Base-by-base conservation (phyloP, 345 rosid genomes). In the Citrus trifoliata region DNA sequence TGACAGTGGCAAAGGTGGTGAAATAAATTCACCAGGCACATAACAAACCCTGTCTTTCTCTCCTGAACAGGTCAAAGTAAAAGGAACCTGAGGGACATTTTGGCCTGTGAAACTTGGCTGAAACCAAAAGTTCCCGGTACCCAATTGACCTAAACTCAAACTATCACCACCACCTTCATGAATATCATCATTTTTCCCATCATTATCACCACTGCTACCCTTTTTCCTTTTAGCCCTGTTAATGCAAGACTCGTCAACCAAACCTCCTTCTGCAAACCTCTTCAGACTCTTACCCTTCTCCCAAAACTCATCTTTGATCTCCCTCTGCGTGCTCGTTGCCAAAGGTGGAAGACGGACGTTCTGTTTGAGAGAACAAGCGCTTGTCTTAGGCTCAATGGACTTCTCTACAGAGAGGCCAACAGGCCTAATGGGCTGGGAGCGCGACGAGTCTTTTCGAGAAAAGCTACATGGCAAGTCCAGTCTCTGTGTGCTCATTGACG, bases 401-500 rank as follows among this genome's bases (percentile, higher is more conserved):
- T 89, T 93, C 75, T 87, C 95, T 33, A 92, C 90, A 40, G 97
- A 92, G 51, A 93, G 85, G 73, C 95, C 93, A 60, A 90, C 93
- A 27, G 97, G 93, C 85, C 91, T 89, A 55, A 89, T 83, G 24
- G 91, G 78, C 83, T 90, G 93, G n/a, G 97, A 80, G 67, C 93
- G 71, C 3, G 97, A 83, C 25, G 90, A 79, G 67, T 96, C 98
- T 82, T 90, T 94, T 73, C 93, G 90, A 40, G 98, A 78, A 78
- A 92, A 94, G 83, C 90, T 81, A 80, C 95, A 89, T 77, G 93
- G 95, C 87, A 96, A 87, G 82, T 96, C 98, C 93, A 96, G 81
- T 83, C 98, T 90, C 90, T 94, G 98, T 74, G 99, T 92, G 97
- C 85, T 94, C 98, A 96, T 96, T 74, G 98, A 89, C 67, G 91